phyloP scores from a whole-genome alignment of 805 yeast species.

The Hanseniaspora hatyaiensis region DNA sequence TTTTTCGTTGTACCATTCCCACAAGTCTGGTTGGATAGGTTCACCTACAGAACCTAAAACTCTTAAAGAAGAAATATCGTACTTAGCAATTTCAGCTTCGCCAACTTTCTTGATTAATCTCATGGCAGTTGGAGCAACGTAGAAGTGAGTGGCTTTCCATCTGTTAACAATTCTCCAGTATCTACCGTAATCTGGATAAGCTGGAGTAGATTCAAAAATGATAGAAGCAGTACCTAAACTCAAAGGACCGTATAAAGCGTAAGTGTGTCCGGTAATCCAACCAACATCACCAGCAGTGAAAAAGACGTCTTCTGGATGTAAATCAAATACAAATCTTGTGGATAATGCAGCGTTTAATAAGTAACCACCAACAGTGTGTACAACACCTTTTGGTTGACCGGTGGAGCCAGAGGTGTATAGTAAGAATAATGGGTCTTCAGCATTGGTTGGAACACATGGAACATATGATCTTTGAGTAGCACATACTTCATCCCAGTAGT shows the following conservation, averaged over 20 bases:
- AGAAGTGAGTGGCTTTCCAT: conserved; percentile 86
- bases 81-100: conserved; percentile 64
- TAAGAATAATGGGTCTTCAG: conserved; percentile 92
- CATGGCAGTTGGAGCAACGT: conserved; percentile 96
- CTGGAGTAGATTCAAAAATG: conserved; percentile 95
- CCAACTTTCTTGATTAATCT: conserved; percentile 87
- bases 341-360: conserved; percentile 84
- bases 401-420: conserved; percentile 97
- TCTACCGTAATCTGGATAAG: conserved; percentile 87
- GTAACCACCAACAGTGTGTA: conserved; percentile 90
- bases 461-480: conserved; percentile 69
- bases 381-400: conserved; percentile 96
- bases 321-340: conserved; percentile 85
- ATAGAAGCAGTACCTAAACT: conserved; percentile 79
- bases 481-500: conserved; percentile 90
- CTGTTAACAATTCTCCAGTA: conserved; percentile 94
- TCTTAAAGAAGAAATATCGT: conserved; percentile 75
- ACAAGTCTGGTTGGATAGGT: conserved; percentile 93
- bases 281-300: conserved; percentile 99
- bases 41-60: conserved; percentile 96
- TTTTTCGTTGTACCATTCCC: conserved; percentile 96
- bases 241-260: conserved; percentile 89
- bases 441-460: conserved; percentile 75
- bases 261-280: conserved; percentile 98
- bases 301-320: conserved; percentile 73